Base-by-base conservation (phyloP, 352 stramenopile species). In the Globisporangium alternatum region DNA sequence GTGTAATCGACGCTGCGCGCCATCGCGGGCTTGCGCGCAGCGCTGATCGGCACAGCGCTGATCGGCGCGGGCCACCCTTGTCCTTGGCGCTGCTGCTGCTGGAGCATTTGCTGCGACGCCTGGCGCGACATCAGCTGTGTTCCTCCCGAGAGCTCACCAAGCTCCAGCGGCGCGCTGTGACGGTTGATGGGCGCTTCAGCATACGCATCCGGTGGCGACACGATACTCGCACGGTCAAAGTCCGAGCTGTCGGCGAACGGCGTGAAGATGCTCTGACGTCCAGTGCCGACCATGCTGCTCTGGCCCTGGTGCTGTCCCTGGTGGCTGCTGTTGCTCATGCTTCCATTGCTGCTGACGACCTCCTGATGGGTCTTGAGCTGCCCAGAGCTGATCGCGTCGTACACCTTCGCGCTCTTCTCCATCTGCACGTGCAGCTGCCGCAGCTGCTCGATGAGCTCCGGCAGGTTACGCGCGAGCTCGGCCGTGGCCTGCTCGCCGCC, bases 371-470 rank as follows among this genome's bases (percentile, higher is more conserved):
- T 58, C 43, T 62, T 61, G 57, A 62, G 5, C n/a, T 74, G 48
- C 2, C 61, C 49, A 5, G 74, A 65, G 21, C 78, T 67, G 49
- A 89, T 77, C 35, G 80, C 60, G 52, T 91, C 81, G 72, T 93
- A 95, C 30, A 92, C 67, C 58, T 86, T 80, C 30, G 79, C 85
- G 63, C 84, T 88, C 53, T 76, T 80, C 51, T 89, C 76, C 82
- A 93, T 91, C 53, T 89, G 76, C 13, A 73, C 39, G 25, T 83
- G 82, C 10, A 95, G 72, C 49, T 69, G 67, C 64, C 78, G 77
- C 22, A 95, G 75, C 45, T 92, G 71, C 45, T 71, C 64, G 13
- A 95, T 72, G 17, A 95, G 75, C 52, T 82, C 71, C 15, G 86
- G 83, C 41, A 95, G 65, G 47, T 76, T 89, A 15, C 75, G 71